Conservation (phyloP, 192 early-diverging fungal genomes). For the Martensiomyces pterosporus region DNA sequence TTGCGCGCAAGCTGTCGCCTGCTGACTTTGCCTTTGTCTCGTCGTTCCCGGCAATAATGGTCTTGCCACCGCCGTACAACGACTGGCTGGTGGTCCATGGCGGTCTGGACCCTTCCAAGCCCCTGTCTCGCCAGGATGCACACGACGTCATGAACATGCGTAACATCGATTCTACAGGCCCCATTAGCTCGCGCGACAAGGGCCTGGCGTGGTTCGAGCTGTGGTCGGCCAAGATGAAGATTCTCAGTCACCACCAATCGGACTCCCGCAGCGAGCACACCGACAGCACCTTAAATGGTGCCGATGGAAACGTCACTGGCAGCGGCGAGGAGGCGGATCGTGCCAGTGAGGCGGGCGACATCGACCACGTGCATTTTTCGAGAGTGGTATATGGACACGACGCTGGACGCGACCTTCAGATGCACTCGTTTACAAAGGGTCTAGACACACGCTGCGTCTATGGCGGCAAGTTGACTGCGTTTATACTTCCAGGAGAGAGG, state of each 20-base stretch:
- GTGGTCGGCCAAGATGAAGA: conserved; percentile 49
- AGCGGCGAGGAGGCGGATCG: conserved; percentile 35
- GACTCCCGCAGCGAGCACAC: conserved; percentile 17
- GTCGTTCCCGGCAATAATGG: conserved; percentile 54
- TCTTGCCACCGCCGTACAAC: conserved; percentile 33
- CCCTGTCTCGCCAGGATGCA: conserved; percentile 52
- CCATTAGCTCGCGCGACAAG: conserved; percentile 10
- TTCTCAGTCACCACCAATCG: too few species aligned
- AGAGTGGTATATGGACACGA: conserved; percentile 68
- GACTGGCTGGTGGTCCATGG: conserved; percentile 65
- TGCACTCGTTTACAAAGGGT: conserved; percentile 56
- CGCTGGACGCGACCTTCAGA: conserved; percentile 55
- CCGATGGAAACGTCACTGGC: conserved; percentile 36
- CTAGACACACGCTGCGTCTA: conserved; percentile 70
- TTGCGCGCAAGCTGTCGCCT: conserved; percentile 38
- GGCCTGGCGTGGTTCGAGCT: conserved; percentile 34
- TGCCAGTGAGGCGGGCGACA: conserved; percentile 9
- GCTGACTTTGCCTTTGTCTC: conserved; percentile 54
- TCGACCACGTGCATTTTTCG: conserved; percentile 23
- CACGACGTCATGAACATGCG: conserved; percentile 60
- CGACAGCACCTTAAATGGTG: not conserved
- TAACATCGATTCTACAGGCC: conserved; percentile 22
- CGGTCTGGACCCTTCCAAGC: conserved; percentile 54
- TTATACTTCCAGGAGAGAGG: conserved; percentile 43
- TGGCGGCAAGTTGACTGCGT: conserved; percentile 59